Conservation (phyloP, 345 rosid species). For the Combretum micranthum region DNA sequence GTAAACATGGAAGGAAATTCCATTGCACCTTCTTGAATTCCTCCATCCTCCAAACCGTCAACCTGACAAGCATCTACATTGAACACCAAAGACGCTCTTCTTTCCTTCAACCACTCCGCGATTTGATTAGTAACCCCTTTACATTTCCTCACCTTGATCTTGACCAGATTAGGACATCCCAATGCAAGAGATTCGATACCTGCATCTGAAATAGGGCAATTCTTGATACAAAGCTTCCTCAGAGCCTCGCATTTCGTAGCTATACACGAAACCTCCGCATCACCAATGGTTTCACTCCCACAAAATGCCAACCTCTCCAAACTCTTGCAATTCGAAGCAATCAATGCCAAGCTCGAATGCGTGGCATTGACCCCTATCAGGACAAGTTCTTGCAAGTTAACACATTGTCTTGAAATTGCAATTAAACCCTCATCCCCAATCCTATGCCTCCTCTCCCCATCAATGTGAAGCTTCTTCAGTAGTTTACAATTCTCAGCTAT, state of each 20-base stretch:
- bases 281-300: constrained; percentile 66
- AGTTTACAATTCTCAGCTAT: constrained; percentile 65
- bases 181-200: constrained; percentile 60
- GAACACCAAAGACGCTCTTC: constrained; percentile 44
- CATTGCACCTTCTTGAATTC: constrained; percentile 32
- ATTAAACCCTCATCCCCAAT: constrained; percentile 83
- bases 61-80: constrained; percentile 49
- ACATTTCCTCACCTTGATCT: constrained; percentile 81
- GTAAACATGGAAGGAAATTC: constrained; percentile 20
- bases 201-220: constrained; percentile 54
- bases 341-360: constrained; percentile 30
- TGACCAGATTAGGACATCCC: constrained; percentile 79
- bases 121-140: constrained; percentile 47
- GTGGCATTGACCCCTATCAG: constrained; percentile 77
- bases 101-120: constrained; percentile 49
- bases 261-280: constrained; percentile 57
- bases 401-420: constrained; percentile 56
- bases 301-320: constrained; percentile 74
- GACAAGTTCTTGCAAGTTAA: constrained; percentile 68
- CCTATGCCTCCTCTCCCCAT: constrained; percentile 80
- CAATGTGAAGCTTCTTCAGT: constrained; percentile 78
- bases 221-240: constrained; percentile 81
- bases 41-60: constrained; percentile 30
- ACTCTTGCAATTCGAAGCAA: constrained; percentile 54
- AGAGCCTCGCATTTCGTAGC: constrained; percentile 55